phyloP scores from a whole-genome alignment of 164 flowering plant genomes.

The Buxus sempervirens region DNA sequence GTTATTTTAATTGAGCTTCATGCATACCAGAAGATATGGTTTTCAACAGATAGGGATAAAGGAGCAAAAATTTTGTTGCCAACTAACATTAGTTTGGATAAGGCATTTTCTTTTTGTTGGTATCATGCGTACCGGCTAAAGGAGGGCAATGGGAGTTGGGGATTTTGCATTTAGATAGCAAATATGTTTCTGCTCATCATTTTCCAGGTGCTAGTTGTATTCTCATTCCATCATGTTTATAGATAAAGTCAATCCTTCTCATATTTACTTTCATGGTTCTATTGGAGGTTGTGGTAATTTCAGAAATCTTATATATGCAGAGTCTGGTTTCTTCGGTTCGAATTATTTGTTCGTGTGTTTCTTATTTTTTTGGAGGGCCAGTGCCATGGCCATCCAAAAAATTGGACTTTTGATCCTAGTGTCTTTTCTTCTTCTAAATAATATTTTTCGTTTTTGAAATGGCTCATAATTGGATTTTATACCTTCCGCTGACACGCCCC shows the following conservation, averaged over 20 bases:
- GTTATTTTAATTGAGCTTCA: conserved; percentile 5
- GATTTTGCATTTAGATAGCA: background rate
- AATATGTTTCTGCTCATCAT: background rate
- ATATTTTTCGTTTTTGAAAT: no score
- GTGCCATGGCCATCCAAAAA: no score
- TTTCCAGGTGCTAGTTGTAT: background rate
- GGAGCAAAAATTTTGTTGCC: no score
- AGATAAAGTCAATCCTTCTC: background rate
- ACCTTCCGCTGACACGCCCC: no score
- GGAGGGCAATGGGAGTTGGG: background rate
- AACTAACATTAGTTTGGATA: no score
- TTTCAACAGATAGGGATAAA: no score
- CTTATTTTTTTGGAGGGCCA: background rate
- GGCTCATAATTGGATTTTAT: no score
- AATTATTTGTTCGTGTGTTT: background rate
- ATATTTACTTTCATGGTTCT: background rate
- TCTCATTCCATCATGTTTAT: background rate
- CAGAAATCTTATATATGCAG: background rate
- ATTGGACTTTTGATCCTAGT: no score
- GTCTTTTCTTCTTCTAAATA: no score
- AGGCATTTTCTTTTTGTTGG: no score
- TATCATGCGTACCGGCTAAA: no score
- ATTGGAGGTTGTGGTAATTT: background rate
- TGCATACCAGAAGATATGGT: no score
- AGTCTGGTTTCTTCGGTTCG: background rate